Evolutionary conservation across 139 green algal species (phyloP), one percentile per base, ranked within the genome.

Genomic region (Haematococcus sp.): DNA sequence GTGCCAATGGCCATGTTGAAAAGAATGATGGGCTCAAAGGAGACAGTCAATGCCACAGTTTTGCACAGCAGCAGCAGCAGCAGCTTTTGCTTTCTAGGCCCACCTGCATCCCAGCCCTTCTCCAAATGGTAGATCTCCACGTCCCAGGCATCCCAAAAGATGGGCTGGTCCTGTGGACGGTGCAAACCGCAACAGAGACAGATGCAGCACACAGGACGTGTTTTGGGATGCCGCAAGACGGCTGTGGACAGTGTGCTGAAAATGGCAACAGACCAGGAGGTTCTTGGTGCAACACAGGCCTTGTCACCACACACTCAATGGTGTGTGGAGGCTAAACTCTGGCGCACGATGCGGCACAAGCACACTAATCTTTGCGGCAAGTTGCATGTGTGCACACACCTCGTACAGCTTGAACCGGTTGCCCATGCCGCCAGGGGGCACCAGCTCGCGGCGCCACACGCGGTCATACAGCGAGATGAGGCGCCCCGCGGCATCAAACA

Each of bases 111-210:
- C 40, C 63, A 68, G 43, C 65, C 46, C 59, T 82, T 79, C 67
- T 83, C 77, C 59, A 83, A 72, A 33, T 83, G 71, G 66, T 76
- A 78, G 20, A 78, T 28, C 72, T 83, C 77, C 4, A 83, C 60
- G 49, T 83, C 77, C 77, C 77, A 83, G 0, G 77, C 77, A 68
- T 83, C 77, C 77, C 77, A 83, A 35, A 79, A 83, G 13, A 77
- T 33, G 27, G 76, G 69, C 11, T 76, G 58, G 35, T 81, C 75
- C 59, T 49, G 40, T 49, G 40, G 7, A 49, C 11, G n/a, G n/a
- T n/a, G n/a, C n/a, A n/a, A n/a, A n/a, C n/a, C n/a, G n/a, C n/a
- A n/a, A n/a, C n/a, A n/a, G n/a, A n/a, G n/a, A n/a, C n/a, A n/a
- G n/a, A n/a, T n/a, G n/a, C n/a, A n/a, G n/a, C n/a, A n/a, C n/a